phyloP scores from a whole-genome alignment of 257 asterid species.

The Scutellaria galericulata region DNA sequence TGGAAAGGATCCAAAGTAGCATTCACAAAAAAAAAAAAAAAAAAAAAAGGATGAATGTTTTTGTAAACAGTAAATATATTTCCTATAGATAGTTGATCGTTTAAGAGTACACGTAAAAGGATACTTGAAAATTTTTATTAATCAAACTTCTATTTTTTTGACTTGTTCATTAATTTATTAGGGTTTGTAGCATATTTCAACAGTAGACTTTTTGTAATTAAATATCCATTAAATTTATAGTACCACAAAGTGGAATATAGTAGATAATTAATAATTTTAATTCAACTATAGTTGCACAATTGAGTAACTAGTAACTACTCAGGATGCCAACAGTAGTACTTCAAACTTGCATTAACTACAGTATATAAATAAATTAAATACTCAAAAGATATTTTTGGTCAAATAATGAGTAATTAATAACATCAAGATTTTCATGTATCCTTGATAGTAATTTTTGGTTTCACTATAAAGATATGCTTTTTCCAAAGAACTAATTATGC shows the following conservation, averaged over 20 bases:
- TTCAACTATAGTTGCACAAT: slow-evolving; percentile 9
- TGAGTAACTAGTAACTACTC: not conserved
- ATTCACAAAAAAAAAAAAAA: too few relatives aligned
- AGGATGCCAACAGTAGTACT: not conserved
- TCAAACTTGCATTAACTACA: slow-evolving; percentile 16
- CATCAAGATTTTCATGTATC: not conserved
- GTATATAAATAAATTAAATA: not conserved
- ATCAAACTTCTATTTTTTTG: too few relatives aligned
- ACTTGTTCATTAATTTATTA: not conserved
- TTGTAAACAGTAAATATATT: too few relatives aligned
- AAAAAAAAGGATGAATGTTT: too few relatives aligned
- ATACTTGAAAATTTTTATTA: too few relatives aligned
- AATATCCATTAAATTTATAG: slow-evolving; percentile 25
- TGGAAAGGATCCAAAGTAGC: too few relatives aligned
- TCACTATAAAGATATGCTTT: too few relatives aligned
- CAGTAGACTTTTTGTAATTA: slow-evolving; percentile 29
- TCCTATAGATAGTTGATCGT: too few relatives aligned
- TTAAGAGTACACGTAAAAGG: too few relatives aligned
- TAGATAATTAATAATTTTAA: not conserved
- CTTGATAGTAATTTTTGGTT: too few relatives aligned
- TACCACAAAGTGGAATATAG: slow-evolving; percentile 16
- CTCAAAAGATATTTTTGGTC: not conserved
- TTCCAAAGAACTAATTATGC: too few relatives aligned
- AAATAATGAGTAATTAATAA: not conserved
- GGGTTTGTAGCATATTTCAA: not conserved